Base-by-base conservation (phyloP, 306 rosid genomes). In the Corylus avellana region DNA sequence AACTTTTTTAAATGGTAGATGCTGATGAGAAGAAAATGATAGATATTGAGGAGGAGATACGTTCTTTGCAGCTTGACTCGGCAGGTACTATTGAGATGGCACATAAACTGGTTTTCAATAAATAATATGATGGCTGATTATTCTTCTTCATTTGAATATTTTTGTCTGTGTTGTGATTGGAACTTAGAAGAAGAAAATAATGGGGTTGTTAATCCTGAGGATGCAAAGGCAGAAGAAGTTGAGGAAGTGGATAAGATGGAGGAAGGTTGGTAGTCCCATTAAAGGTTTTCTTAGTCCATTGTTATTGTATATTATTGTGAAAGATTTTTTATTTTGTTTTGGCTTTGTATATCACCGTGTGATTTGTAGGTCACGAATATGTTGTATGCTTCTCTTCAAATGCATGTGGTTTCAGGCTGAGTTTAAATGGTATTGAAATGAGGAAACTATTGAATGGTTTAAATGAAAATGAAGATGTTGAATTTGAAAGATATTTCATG, bases 1-100 rank as follows among this genome's bases (percentile, higher is more conserved):
- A 61, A 44, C 59, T 85, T 81, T 37, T 84, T 83, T 75, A 62
- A 72, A 83, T 87, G 80, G 5, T 85, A 91, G 98, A 93, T 86
- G 84, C 90, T 17, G 98, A 90, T 79, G 97, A 90, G 85, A 67
- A 67, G 39, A 39, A 62, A 71, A 84, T 87, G 80, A 4, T 85
- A 90, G 98, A 91, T 88, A 87, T 93, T n/a, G 97, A 89, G 81
- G 97, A 90, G 85, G 97, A 93, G 57, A 91, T 93, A 85, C 95
- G 97, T 61, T 85, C 93, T 54, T 85, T 93, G 74, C 95, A 93
- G 89, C 97, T 93, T n/a, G 98, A 93, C n/a, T 85, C 88, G 6
- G 88, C 92, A 85, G 98, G 97, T 93, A 91, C 75, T 22, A 37
- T 29, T 53, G 53, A 55, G 20, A 54, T 4, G 32, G 61, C 5